A percentile compares a stretch with the other conserved stretches of the same genome.
phyloP scores from a whole-genome alignment of 257 asterid species.

The Paulownia fortunei region DNA sequence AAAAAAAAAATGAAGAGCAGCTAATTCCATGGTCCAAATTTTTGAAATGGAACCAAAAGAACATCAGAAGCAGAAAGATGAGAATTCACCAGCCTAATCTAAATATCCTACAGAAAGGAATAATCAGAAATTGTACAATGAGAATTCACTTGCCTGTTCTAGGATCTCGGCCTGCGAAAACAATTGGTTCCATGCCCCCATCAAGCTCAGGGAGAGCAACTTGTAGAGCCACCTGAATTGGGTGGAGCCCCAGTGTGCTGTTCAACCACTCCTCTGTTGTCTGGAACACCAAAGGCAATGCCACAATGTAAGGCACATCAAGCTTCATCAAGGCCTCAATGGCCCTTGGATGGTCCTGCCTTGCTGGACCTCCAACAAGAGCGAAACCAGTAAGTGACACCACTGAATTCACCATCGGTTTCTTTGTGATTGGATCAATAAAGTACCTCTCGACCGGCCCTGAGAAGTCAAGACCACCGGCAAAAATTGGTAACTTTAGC shows the following conservation, averaged over 20 bases:
- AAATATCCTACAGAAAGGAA: too few species aligned
- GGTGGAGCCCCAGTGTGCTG: constrained; percentile 92
- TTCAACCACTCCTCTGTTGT: constrained; percentile 98
- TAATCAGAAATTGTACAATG: not conserved
- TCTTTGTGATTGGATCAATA: constrained; percentile 79
- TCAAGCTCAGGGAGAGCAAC: constrained; percentile 98
- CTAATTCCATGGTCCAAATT: too few species aligned
- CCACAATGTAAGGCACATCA: constrained; percentile 90
- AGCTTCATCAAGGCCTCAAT: constrained; percentile 91
- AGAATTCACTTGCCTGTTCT: constrained; percentile 71
- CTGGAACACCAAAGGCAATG: constrained; percentile 94
- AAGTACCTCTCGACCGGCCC: constrained; percentile 89
- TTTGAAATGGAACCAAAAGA: too few species aligned
- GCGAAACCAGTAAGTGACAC: constrained; percentile 93
- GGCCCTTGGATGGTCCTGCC: constrained; percentile 97
- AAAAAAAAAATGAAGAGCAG: too few species aligned
- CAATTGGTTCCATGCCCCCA: constrained; percentile 98
- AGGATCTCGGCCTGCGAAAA: constrained; percentile 92
- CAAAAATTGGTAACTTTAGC: constrained; percentile 94
- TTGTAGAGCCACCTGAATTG: constrained; percentile 94
- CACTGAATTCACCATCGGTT: constrained; percentile 79
- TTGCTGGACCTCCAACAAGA: constrained; percentile 96
- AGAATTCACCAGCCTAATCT: too few species aligned
- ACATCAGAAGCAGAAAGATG: too few species aligned
- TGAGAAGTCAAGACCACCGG: constrained; percentile 94